Evolutionary conservation across 2,329 filamentous ascomycete genomes (phyloP).

Genomic region (Diaporthe ampelina): DNA sequence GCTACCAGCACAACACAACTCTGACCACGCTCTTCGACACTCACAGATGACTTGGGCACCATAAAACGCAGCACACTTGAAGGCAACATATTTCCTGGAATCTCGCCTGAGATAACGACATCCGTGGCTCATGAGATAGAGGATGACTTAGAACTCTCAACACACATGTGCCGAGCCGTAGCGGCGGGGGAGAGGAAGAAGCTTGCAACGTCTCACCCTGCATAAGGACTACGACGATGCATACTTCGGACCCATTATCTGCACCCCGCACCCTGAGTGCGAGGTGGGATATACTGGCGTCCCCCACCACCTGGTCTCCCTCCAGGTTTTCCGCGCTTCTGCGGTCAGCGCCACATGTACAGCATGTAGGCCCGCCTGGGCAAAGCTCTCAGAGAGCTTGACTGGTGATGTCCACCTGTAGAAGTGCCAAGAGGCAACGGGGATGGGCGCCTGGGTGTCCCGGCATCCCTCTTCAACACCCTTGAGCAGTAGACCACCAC

Average conservation of each 20-base stretch:
- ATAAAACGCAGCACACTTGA: too few relatives aligned
- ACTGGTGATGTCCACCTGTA: neutral
- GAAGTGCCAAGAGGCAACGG: neutral
- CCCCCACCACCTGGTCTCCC: neutral
- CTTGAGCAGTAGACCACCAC: neutral
- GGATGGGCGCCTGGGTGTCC: too few relatives aligned
- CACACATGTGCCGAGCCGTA: neutral
- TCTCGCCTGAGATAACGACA: neutral
- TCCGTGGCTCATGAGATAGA: neutral
- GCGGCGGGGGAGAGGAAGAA: neutral
- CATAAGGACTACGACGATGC: conserved; percentile 15
- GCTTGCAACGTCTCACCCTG: neutral
- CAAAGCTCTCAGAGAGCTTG: neutral
- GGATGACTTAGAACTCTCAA: neutral
- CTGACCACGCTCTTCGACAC: neutral
- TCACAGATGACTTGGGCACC: neutral
- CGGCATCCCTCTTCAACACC: neutral
- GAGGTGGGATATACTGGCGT: conserved; percentile 8
- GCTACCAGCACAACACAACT: neutral
- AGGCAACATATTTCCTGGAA: neutral
- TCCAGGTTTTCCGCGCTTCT: neutral
- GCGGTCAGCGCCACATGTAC: too few relatives aligned
- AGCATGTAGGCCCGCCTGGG: neutral
- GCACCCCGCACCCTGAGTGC: conserved; percentile 18
- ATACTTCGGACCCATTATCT: conserved; percentile 13